Evolutionary conservation across 2,329 filamentous ascomycete species (phyloP), one percentile per base, ranked within the genome.

Genomic region (Zasmidium citrigriseum): DNA sequence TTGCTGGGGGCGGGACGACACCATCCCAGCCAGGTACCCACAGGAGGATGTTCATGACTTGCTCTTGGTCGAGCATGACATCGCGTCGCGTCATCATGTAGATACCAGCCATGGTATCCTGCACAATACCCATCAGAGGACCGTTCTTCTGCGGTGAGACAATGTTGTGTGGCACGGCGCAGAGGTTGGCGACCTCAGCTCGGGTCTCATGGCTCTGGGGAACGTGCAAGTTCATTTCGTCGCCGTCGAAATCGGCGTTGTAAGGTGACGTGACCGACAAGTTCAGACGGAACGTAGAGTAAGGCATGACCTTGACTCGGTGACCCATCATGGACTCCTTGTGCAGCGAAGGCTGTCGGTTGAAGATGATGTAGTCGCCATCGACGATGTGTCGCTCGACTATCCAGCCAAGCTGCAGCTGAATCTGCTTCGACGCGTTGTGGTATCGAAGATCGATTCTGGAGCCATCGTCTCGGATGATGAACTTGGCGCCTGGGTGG

Each of bases 321-420:
- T 99, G 95, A 76, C 91, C 95, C 96, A 99, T 99, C 95, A 99
- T 99, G 60, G 95, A 99, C 74, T 99, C 95, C 77, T 99, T 99
- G 83, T 99, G 95, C 70, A 99, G 82, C 34, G 95, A 99, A 0
- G 95, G 95, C 74, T 99, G 95, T 83, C 95, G 95, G 76, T 99
- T 99, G 86, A 99, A 99, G 72, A 99, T 93, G 77, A 99, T 98
- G 66, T 91, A 96, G 76, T 99, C 95, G 58, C 93, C 93, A 70
- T 96, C 91, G 70, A 96, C 88, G 64, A 99, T 86, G 77, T 99
- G 95, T 62, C 95, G 89, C 78, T 99, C 95, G 34, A 99, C 96
- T 74, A 97, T 98, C 93, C 93, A 98, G 50, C 96, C 96, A 72
- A 96, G 96, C 70, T 96, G 90, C 27, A 99, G 79, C 57, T 88